Base-by-base conservation (phyloP, 2,329 filamentous ascomycete species). In the Eurotiales sp. region DNA sequence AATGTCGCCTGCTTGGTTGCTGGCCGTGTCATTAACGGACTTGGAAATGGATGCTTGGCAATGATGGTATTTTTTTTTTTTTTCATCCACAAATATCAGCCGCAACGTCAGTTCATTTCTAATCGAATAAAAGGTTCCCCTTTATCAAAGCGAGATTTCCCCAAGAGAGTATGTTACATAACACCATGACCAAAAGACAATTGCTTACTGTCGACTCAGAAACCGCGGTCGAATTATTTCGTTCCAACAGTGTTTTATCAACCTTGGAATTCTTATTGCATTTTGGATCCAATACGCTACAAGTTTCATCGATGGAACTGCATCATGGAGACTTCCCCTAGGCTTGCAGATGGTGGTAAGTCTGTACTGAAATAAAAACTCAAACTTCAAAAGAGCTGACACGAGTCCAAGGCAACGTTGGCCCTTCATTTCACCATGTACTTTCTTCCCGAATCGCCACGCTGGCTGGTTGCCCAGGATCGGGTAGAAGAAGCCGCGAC, bases 291-390 rank as follows among this genome's bases (percentile, higher is more conserved):
- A 53, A 17, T 50, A 53, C 46, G 51, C 45, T 19, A 53, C 32
- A 14, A 43, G 40, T 23, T 36, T 44, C 21, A 43, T 48, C 11
- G 45, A 45, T 17, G 51, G 51, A 2, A 29, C 37, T 8, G 45
- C 56, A 1, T 67, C 72, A 34, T 77, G 57, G 54, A 56, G 65
- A 1, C 63, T 77, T 37, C 73, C 74, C 0, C 57, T 77, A 3
- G 74, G 70, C 1, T 63, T 77, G 5, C 75, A 77, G 55, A 69
- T 73, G 34, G 50, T 72, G 1, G 75, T n/a, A n/a, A n/a, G n/a
- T n/a, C n/a, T n/a, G n/a, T n/a, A n/a, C n/a, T n/a, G n/a, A n/a
- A n/a, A n/a, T n/a, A n/a, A n/a, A n/a, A n/a, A n/a, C n/a, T n/a
- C n/a, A n/a, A n/a, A n/a, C n/a, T n/a, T n/a, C n/a, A n/a, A n/a